A percentile compares a stretch with the other conserved stretches of the same genome.
phyloP scores from a whole-genome alignment of 257 asterid species.

The Datura wrightii region DNA sequence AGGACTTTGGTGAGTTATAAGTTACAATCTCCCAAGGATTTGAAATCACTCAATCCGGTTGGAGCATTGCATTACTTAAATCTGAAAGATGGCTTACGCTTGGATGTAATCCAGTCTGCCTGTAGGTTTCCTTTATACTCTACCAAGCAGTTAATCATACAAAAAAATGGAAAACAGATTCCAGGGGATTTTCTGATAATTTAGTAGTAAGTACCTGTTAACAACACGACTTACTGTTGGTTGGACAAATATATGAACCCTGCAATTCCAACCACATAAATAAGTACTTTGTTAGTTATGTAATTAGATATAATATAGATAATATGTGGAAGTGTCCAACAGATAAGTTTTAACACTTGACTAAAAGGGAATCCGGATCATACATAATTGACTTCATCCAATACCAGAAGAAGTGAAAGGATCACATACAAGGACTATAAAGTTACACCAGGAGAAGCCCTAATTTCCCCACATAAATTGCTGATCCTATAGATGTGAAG shows the following conservation, averaged over 20 bases:
- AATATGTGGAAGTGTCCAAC: conserved; percentile 3
- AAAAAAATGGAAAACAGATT: background rate
- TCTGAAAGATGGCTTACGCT: background rate
- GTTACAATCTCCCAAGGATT: background rate
- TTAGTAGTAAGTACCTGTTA: conserved; percentile 62
- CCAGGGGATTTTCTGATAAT: background rate
- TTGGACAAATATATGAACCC: conserved; percentile 92
- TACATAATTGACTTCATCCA: background rate
- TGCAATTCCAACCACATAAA: conserved; percentile 46
- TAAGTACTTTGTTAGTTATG: background rate
- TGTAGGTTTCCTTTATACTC: conserved; percentile 14
- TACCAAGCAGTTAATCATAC: conserved; percentile 21
- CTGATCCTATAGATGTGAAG: conserved; percentile 21
- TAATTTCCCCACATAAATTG: background rate
- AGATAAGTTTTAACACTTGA: background rate
- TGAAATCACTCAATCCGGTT: background rate
- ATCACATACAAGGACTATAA: conserved; percentile 1
- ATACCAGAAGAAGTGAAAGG: conserved; percentile 16
- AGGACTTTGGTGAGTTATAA: background rate
- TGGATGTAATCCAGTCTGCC: background rate
- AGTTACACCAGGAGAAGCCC: background rate
- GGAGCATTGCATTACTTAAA: background rate
- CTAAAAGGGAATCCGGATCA: background rate
- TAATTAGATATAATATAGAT: conserved; percentile 2
- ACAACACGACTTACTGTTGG: conserved; percentile 90